Percentiles rank a stretch among this genome's conserved stretches.
Conservation (phyloP, 495 filamentous ascomycete genomes). For the Neurospora tetrasperma region DNA sequence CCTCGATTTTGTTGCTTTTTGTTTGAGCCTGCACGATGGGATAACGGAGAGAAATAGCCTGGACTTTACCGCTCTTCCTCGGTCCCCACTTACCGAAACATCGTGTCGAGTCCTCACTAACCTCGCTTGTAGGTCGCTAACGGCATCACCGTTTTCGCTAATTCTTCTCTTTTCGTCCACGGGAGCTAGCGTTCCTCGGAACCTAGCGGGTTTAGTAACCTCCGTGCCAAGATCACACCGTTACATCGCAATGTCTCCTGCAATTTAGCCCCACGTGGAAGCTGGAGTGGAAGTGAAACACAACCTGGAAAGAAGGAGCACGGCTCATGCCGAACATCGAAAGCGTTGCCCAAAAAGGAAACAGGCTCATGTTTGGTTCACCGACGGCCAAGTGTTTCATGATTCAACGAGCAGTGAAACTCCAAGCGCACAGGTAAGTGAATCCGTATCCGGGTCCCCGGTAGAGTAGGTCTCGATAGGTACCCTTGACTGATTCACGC, state of each 20-base stretch:
- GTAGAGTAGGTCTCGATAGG: not conserved
- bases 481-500: not conserved
- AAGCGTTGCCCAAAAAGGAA: not conserved
- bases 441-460: not conserved
- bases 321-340: not conserved
- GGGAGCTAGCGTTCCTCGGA: not conserved
- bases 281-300: not conserved
- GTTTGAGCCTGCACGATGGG: not conserved
- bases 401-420: not conserved
- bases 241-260: not conserved
- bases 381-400: not conserved
- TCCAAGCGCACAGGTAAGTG: not conserved
- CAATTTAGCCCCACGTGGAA: not conserved
- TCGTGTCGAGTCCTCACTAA: not conserved
- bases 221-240: not conserved
- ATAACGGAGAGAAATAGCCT: not conserved
- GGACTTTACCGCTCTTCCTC: not conserved
- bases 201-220: not conserved
- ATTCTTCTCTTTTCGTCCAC: not conserved
- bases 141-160: not conserved
- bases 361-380: not conserved
- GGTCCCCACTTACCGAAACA: not conserved
- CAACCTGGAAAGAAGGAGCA: not conserved
- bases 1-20: not conserved
- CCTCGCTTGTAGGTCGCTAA: not conserved